Percentiles rank a stretch among this genome's conserved stretches.
phyloP scores from a whole-genome alignment of 1,284 basidiomycete genomes.

The Tilletia caries region DNA sequence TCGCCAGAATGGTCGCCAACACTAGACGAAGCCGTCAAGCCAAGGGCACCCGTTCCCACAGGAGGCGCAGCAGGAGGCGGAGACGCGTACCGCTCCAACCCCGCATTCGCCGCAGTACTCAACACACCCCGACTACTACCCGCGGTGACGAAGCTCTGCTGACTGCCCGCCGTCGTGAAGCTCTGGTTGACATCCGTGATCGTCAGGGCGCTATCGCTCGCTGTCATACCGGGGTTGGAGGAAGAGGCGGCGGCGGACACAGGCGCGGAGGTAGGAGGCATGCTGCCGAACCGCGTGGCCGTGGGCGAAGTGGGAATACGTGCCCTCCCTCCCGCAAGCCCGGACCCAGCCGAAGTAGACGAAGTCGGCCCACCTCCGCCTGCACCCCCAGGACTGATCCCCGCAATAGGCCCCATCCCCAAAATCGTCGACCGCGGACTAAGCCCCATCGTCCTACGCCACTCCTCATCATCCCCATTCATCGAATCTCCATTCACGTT shows the following conservation, averaged over 20 bases:
- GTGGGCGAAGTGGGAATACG: slow-evolving; percentile 6
- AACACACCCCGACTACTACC: neutral
- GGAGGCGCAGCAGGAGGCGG: neutral
- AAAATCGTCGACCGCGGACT: slow-evolving; percentile 9
- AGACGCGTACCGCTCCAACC: neutral
- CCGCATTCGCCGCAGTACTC: neutral
- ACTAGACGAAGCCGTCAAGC: neutral
- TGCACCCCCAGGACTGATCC: neutral
- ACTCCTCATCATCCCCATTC: neutral
- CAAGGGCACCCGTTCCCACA: neutral
- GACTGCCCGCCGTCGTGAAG: neutral
- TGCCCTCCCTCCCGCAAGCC: neutral
- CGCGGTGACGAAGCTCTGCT: no score
- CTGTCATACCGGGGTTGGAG: neutral
- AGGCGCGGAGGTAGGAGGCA: neutral
- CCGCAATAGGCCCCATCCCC: neutral
- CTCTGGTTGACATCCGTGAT: slow-evolving; percentile 1
- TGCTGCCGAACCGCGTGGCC: neutral
- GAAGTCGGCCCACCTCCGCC: neutral
- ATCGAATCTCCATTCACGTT: no score
- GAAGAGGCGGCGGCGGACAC: no score
- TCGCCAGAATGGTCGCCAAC: neutral
- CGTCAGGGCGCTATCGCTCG: neutral
- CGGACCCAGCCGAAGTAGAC: no score
- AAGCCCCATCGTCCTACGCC: neutral